These are phyloP conservation scores for Fusarium nanum DNA, from an alignment of 2,329 filamentous ascomycete genomes.

Conservation along the genomic window DNA sequence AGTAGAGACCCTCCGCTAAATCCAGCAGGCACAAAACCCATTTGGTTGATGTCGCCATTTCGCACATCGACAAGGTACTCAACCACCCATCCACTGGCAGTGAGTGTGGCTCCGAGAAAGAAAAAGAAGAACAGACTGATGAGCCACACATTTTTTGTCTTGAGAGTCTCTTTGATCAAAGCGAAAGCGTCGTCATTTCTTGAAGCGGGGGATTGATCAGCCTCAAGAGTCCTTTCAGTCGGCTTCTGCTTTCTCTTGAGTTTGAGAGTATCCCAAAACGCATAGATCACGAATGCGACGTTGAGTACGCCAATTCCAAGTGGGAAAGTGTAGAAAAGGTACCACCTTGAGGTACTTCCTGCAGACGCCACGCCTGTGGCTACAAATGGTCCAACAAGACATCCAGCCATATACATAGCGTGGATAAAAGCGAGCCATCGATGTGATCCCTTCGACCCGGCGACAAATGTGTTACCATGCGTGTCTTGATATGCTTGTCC, in stretches of 20 bases:
- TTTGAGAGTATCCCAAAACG: slow-evolving; percentile 62
- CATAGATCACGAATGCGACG: slow-evolving; percentile 57
- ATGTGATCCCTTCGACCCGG: slow-evolving; percentile 62
- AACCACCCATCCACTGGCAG: slow-evolving; percentile 71
- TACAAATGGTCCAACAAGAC: slow-evolving; percentile 67
- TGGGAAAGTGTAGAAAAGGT: slow-evolving; percentile 67
- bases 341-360: slow-evolving; percentile 57
- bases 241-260: slow-evolving; percentile 39
- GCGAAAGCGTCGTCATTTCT: slow-evolving; percentile 51
- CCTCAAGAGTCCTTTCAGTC: slow-evolving; percentile 4
- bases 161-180: slow-evolving; percentile 60
- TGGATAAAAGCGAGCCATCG: slow-evolving; percentile 73
- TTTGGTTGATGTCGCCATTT: slow-evolving; percentile 64
- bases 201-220: slow-evolving; percentile 11
- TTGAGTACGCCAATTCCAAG: slow-evolving; percentile 65
- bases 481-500: slow-evolving; percentile 74
- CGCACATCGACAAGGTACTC: slow-evolving; percentile 72
- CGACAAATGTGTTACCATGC: slow-evolving; percentile 71
- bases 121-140: slow-evolving; percentile 74
- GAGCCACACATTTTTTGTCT: slow-evolving; percentile 64
- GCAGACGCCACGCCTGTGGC: slow-evolving; percentile 62
- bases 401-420: slow-evolving; percentile 69
- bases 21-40: slow-evolving; percentile 72
- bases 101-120: slow-evolving; percentile 66
- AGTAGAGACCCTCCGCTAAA: slow-evolving; percentile 69